These are phyloP conservation scores for Cyberlindnera petersonii DNA, from an alignment of 805 yeast genomes.

Conservation along the genomic window DNA sequence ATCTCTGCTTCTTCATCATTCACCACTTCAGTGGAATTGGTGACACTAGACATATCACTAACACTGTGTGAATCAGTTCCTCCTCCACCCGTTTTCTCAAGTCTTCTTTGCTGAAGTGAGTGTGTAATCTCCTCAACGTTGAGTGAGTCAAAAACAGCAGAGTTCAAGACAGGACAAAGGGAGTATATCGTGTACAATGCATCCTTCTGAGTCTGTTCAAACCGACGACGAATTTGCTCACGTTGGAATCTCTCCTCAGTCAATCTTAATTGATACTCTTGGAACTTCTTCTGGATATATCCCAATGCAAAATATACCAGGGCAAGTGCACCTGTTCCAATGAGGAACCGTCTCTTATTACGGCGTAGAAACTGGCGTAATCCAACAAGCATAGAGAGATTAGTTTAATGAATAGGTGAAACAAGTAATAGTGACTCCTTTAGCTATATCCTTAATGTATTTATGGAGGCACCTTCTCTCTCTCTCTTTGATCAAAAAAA, in stretches of 20 bases:
- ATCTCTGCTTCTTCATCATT: not conserved
- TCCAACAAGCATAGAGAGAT: constrained; percentile 21
- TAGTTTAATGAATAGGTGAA: no score
- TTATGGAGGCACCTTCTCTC: no score
- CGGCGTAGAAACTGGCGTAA: constrained; percentile 34
- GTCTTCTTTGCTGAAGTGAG: constrained; percentile 60
- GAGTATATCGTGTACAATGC: constrained; percentile 81
- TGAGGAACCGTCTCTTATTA: constrained; percentile 39
- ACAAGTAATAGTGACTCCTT: no score
- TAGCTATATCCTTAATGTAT: not conserved
- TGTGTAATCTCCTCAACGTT: constrained; percentile 73
- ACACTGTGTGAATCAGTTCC: constrained; percentile 7
- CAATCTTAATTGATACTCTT: constrained; percentile 47
- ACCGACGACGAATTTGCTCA: constrained; percentile 74
- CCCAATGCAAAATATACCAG: constrained; percentile 40
- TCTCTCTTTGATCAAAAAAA: no score
- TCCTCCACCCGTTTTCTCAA: constrained; percentile 25
- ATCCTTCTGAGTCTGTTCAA: constrained; percentile 89
- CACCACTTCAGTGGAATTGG: constrained; percentile 32
- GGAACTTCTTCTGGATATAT: constrained; percentile 41
- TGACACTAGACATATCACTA: constrained; percentile 14
- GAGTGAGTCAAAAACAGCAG: constrained; percentile 55
- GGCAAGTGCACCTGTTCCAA: constrained; percentile 37
- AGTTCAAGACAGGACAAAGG: constrained; percentile 69
- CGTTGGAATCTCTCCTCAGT: constrained; percentile 56